Percentiles rank a stretch among this genome's conserved stretches.
Evolutionary conservation across 2,329 filamentous ascomycete genomes (phyloP).

Genomic region (Aurifilum marmelostoma): DNA sequence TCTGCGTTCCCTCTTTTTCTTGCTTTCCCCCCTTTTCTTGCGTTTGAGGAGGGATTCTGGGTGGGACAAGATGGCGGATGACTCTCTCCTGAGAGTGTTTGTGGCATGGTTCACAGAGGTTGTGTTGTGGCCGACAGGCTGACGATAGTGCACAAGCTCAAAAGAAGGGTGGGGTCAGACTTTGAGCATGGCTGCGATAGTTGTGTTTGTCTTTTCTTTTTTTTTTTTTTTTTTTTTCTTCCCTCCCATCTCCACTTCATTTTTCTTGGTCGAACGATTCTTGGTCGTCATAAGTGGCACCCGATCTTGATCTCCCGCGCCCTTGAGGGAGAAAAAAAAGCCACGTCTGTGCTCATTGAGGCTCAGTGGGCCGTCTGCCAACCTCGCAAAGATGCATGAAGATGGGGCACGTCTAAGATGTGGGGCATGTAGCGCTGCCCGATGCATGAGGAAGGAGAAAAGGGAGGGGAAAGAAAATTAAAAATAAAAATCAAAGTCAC

Average conservation of each 20-base stretch:
- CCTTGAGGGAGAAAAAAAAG: background rate
- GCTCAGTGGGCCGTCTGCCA: background rate
- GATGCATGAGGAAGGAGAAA: background rate
- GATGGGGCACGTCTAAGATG: background rate
- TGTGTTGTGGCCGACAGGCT: background rate
- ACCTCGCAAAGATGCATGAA: constrained; percentile 1
- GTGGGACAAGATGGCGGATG: background rate
- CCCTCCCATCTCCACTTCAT: no score
- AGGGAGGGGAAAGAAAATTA: background rate
- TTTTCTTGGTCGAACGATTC: background rate
- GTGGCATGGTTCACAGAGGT: background rate
- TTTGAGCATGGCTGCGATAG: background rate
- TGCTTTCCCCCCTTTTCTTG: background rate
- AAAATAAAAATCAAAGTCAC: background rate
- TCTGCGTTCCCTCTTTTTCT: background rate
- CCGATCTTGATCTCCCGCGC: background rate
- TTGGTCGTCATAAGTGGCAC: background rate
- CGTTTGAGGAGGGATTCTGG: background rate
- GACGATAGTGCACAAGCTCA: background rate
- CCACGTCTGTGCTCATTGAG: constrained; percentile 13
- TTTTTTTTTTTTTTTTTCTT: background rate
- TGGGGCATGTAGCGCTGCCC: background rate
- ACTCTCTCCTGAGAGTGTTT: background rate
- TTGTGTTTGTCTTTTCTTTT: background rate
- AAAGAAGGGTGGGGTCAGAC: background rate